These are phyloP conservation scores for Zygotorulaspora florentina DNA, from an alignment of 805 yeast genomes.

Conservation along the genomic window DNA sequence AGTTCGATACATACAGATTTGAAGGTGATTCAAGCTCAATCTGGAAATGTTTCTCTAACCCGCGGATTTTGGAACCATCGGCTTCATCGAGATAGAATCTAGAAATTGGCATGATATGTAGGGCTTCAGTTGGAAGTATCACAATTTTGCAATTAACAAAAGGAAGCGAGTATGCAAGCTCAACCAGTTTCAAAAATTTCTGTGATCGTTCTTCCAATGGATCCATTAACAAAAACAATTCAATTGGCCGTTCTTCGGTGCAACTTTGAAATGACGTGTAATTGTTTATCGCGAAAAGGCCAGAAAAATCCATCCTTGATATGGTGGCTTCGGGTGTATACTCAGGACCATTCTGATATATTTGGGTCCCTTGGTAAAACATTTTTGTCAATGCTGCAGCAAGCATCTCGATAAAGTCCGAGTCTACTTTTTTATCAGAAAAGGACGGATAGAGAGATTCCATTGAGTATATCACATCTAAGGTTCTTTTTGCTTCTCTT, in stretches of 20 bases:
- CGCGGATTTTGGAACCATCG: conserved; percentile 32
- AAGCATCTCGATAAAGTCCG: conserved; percentile 47
- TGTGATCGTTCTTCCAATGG: conserved; percentile 73
- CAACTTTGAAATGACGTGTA: conserved; percentile 26
- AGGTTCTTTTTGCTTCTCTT: conserved; percentile 46
- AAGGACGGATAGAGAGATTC: conserved; percentile 21
- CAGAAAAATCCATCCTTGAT: conserved; percentile 45
- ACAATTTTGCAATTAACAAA: conserved; percentile 52
- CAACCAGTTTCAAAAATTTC: conserved; percentile 46
- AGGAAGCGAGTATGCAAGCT: conserved; percentile 41
- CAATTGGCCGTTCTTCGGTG: conserved; percentile 39
- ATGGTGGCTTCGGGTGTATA: conserved; percentile 40
- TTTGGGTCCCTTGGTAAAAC: conserved; percentile 35
- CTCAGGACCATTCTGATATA: conserved; percentile 36
- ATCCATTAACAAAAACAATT: conserved; percentile 59
- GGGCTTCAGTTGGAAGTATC: conserved; percentile 51
- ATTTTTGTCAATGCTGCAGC: conserved; percentile 43
- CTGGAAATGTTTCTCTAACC: conserved; percentile 24
- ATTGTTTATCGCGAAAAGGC: conserved; percentile 16
- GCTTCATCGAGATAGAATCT: conserved; percentile 48
- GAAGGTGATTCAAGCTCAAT: conserved; percentile 25
- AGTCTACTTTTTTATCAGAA: conserved; percentile 17
- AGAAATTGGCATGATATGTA: conserved; percentile 45
- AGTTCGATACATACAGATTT: conserved; percentile 22
- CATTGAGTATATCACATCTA: conserved; percentile 33